Evolutionary conservation across 768 basidiomycete species (phyloP).

Genomic region (Mycena leptocephala): DNA sequence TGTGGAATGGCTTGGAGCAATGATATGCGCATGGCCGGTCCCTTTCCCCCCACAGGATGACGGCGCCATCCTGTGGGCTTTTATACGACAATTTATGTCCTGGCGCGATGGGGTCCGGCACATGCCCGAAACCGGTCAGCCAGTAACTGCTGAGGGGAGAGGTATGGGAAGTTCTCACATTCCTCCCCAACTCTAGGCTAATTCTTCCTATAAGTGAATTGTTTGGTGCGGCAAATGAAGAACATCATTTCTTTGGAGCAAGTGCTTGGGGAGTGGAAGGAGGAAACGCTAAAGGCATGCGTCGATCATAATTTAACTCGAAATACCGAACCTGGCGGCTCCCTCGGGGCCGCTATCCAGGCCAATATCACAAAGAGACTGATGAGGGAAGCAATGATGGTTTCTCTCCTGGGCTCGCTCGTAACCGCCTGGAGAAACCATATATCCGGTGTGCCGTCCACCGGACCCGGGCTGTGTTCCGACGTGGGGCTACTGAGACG

Average conservation of each 20-base stretch:
- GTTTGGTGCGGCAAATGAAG: background rate
- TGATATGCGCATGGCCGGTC: background rate
- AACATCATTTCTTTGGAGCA: background rate
- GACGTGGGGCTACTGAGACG: background rate
- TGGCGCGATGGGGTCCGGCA: conserved; percentile 1
- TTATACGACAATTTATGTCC: background rate
- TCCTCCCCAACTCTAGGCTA: background rate
- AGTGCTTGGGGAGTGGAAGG: background rate
- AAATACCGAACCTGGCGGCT: too few relatives aligned
- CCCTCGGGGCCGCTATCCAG: background rate
- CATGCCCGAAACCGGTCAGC: background rate
- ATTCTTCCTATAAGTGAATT: background rate
- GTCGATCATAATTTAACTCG: too few relatives aligned
- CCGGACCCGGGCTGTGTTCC: conserved; percentile 4
- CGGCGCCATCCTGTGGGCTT: background rate
- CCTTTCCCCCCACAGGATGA: conserved; percentile 1
- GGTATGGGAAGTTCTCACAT: background rate
- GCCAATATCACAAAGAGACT: background rate
- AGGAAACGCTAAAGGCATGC: background rate
- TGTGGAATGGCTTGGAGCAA: background rate
- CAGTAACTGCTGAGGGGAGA: background rate
- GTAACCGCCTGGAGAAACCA: background rate
- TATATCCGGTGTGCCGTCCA: background rate
- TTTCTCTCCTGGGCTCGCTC: conserved; percentile 1
- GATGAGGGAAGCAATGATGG: background rate